A percentile compares a stretch with the other conserved stretches of the same genome.
phyloP scores from a whole-genome alignment of 1,284 basidiomycete species.

The Bondarzewia mesenterica region DNA sequence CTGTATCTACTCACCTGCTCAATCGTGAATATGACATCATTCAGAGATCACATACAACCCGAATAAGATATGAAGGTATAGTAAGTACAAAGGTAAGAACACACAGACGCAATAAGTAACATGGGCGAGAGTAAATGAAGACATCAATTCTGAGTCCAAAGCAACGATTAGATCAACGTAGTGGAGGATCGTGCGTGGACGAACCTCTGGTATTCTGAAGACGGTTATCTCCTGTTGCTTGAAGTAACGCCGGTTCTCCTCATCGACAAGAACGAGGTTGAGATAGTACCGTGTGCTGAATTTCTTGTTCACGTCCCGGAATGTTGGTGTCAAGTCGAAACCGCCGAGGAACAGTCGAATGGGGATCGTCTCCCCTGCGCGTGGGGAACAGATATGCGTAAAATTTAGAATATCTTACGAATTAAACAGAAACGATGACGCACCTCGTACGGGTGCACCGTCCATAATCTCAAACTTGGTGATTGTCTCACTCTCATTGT shows the following conservation, averaged over 20 bases:
- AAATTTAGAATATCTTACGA: background rate
- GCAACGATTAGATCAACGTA: background rate
- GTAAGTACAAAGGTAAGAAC: conserved; percentile 2
- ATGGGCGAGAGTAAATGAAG: background rate
- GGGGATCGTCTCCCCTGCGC: conserved; percentile 92
- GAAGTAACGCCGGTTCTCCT: conserved; percentile 94
- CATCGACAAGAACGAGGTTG: conserved; percentile 94
- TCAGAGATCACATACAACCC: background rate
- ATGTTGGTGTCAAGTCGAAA: conserved; percentile 97
- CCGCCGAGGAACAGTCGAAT: conserved; percentile 97
- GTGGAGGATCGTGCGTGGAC: conserved; percentile 10
- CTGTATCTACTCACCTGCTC: too few species aligned
- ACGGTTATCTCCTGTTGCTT: conserved; percentile 83
- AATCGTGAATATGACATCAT: background rate
- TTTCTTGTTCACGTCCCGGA: conserved; percentile 99
- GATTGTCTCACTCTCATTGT: conserved; percentile 98
- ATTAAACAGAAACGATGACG: conserved; percentile 14
- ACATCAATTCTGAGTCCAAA: background rate
- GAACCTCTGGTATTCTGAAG: conserved; percentile 68
- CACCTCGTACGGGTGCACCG: conserved; percentile 87
- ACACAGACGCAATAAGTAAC: background rate
- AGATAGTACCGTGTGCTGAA: conserved; percentile 96
- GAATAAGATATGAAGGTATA: conserved; percentile 4
- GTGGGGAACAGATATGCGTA: too few species aligned
- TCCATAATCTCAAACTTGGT: conserved; percentile 99